These are phyloP conservation scores for Fusarium nanum DNA, from an alignment of 2,329 filamentous ascomycete species.

Conservation along the genomic window DNA sequence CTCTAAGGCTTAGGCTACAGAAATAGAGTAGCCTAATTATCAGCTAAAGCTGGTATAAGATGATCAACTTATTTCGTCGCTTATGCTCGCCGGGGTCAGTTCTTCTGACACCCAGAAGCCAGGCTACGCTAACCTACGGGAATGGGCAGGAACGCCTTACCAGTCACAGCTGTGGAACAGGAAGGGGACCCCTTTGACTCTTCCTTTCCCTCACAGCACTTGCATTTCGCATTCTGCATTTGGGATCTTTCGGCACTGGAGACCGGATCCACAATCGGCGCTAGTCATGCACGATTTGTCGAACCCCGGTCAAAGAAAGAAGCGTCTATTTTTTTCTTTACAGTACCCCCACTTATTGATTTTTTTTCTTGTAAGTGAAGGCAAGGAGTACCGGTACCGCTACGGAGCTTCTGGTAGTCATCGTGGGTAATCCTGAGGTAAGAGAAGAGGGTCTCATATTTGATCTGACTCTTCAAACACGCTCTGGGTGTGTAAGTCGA, in stretches of 20 bases:
- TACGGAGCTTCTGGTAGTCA: constrained; percentile 29
- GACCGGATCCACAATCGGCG: constrained; percentile 31
- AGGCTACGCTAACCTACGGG: not conserved
- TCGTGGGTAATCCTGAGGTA: constrained; percentile 34
- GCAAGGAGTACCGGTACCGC: constrained; percentile 36
- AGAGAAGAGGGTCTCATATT: constrained; percentile 37
- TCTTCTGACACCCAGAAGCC: too few relatives aligned
- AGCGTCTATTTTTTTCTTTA: constrained; percentile 15
- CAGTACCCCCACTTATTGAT: constrained; percentile 18
- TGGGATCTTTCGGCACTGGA: constrained; percentile 40
- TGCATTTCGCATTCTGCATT: constrained; percentile 11
- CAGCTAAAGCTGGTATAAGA: too few relatives aligned
- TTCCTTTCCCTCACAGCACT: not conserved
- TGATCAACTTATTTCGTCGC: too few relatives aligned
- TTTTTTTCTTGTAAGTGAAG: constrained; percentile 34
- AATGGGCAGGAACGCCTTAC: constrained; percentile 14
- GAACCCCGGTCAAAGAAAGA: constrained; percentile 40
- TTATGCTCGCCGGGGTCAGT: too few relatives aligned
- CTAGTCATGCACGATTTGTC: constrained; percentile 49
- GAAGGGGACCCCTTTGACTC: constrained; percentile 33
- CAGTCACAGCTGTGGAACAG: not conserved
- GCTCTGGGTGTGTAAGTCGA: constrained; percentile 33
- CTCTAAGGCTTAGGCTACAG: too few relatives aligned
- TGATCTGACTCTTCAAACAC: constrained; percentile 28
- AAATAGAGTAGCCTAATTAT: too few relatives aligned